Evolutionary conservation across 2,329 filamentous ascomycete species (phyloP).

Genomic region (Xylaria sp.): DNA sequence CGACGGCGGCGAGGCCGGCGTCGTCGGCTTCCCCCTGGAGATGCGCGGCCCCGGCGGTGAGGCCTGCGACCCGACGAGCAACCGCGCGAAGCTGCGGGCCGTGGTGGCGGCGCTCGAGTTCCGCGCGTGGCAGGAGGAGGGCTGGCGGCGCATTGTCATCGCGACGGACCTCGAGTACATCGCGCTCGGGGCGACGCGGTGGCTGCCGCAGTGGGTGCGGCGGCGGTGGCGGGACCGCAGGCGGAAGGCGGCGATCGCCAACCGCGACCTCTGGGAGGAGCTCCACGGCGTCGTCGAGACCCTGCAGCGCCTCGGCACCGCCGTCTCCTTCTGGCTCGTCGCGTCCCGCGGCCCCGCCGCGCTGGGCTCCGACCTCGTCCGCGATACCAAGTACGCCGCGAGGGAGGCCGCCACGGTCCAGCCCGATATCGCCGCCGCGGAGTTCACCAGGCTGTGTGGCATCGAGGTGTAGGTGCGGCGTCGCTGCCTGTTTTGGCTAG

Average conservation of each 20-base stretch:
- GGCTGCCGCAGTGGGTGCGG: constrained; percentile 44
- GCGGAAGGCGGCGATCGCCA: constrained; percentile 35
- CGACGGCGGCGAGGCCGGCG: constrained; percentile 19
- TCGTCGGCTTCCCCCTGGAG: constrained; percentile 41
- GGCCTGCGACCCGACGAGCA: constrained; percentile 40
- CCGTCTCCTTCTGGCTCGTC: constrained; percentile 35
- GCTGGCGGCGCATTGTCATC: constrained; percentile 46
- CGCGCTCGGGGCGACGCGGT: constrained; percentile 44
- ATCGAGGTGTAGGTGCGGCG: constrained; percentile 21
- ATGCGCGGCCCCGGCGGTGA: constrained; percentile 39
- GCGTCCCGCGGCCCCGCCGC: constrained; percentile 13
- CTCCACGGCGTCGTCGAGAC: constrained; percentile 35
- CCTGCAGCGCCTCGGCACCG: constrained; percentile 27
- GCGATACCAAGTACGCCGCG: constrained; percentile 27
- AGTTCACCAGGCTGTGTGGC: constrained; percentile 32
- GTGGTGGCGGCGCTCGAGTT: constrained; percentile 47
- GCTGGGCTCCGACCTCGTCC: constrained; percentile 22
- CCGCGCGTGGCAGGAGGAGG: constrained; percentile 44
- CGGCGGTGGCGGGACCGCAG: constrained; percentile 41
- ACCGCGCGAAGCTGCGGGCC: constrained; percentile 49
- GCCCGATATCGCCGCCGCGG: constrained; percentile 14
- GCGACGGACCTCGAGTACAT: constrained; percentile 53
- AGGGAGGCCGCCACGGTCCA: constrained; percentile 22
- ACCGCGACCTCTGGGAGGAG: constrained; percentile 49
- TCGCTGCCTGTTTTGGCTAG: too few species aligned